Evolutionary conservation across 768 basidiomycete species (phyloP).

Genomic region (Albatrellus ellisii): DNA sequence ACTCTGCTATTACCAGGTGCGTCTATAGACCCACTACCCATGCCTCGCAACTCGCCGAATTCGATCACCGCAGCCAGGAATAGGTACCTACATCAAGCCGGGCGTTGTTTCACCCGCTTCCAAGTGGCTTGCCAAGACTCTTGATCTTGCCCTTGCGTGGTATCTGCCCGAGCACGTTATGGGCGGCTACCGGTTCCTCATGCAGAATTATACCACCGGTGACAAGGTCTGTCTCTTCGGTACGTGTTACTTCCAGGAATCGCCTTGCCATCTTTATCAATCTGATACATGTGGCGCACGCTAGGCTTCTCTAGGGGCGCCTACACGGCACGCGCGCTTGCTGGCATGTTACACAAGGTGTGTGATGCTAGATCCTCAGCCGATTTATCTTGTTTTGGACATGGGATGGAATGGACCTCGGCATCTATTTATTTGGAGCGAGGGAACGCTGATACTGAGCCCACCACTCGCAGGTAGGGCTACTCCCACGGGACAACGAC

Average conservation of each 20-base stretch:
- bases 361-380: neutral
- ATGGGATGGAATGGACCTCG: no score
- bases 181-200: conserved; percentile 65
- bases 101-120: conserved; percentile 55
- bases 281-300: conserved; percentile 9
- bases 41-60: neutral
- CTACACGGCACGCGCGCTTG: conserved; percentile 58
- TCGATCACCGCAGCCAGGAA: conserved; percentile 24
- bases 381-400: neutral
- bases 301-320: conserved; percentile 68
- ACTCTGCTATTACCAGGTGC: conserved; percentile 55
- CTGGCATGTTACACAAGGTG: conserved; percentile 63
- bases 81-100: conserved; percentile 42
- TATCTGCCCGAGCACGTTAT: conserved; percentile 61
- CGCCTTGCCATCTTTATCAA: conserved; percentile 9
- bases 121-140: conserved; percentile 40
- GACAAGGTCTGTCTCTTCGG: conserved; percentile 70
- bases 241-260: conserved; percentile 16
- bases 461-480: conserved; percentile 40
- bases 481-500: conserved; percentile 53
- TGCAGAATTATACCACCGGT: conserved; percentile 63
- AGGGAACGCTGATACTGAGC: no score
- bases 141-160: conserved; percentile 68
- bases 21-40: conserved; percentile 7
- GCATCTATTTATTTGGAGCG: no score